phyloP scores from a whole-genome alignment of 2,329 filamentous ascomycete species.

The Apiospora kogelbergensis region DNA sequence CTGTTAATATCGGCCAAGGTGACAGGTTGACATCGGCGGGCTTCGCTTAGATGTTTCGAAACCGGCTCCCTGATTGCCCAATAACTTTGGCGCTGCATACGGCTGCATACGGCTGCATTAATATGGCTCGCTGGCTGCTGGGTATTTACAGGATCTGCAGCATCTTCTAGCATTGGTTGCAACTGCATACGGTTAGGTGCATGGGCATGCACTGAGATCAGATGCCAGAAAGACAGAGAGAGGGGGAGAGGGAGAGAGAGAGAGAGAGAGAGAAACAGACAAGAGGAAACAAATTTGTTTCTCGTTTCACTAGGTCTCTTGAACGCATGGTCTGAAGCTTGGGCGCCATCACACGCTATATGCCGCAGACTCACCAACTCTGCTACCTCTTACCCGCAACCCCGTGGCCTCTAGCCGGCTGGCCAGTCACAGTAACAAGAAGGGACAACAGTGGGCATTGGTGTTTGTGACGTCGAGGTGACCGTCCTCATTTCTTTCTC shows the following conservation, averaged over 20 bases:
- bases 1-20: neutral
- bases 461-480: neutral
- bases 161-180: neutral
- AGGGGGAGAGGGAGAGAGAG: too few species aligned
- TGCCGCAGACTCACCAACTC: neutral
- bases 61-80: neutral
- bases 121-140: neutral
- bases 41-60: neutral
- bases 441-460: neutral
- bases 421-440: neutral
- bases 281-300: neutral
- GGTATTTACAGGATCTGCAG: neutral
- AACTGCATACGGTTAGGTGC: neutral
- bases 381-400: neutral
- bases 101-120: neutral
- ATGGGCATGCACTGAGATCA: neutral
- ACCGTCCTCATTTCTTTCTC: neutral
- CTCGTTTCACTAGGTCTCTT: neutral
- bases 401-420: neutral
- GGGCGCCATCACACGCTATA: neutral
- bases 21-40: neutral
- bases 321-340: neutral
- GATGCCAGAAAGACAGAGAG: slow-evolving; percentile 1
- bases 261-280: too few species aligned
- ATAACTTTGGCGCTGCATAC: neutral